Conservation (phyloP, 192 early-diverging fungal species). For the Coemansia sp. region DNA sequence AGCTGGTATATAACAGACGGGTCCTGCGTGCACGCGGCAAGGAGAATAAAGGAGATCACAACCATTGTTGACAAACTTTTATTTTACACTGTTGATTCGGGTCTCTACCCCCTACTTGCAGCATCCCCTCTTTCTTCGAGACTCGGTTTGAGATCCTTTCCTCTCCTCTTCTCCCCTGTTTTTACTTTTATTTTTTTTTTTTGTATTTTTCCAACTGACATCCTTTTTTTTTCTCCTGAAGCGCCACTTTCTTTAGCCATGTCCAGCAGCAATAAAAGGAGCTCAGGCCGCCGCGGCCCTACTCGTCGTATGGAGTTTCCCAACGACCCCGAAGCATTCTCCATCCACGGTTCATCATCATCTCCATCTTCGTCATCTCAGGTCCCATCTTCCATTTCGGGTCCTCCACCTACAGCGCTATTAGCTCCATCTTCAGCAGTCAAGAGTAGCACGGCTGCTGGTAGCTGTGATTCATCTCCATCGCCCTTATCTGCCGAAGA, state of each 20-base stretch:
- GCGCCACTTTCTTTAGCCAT: background rate
- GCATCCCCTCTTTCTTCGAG: background rate
- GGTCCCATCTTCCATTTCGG: background rate
- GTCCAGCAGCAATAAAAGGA: conserved; percentile 39
- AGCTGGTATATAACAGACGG: background rate
- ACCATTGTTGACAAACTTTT: background rate
- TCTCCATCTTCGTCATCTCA: conserved; percentile 13
- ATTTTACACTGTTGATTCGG: background rate
- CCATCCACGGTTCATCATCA: conserved; percentile 40
- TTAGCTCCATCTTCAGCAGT: background rate
- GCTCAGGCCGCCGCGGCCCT: conserved; percentile 20
- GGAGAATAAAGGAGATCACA: background rate
- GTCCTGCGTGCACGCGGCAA: background rate
- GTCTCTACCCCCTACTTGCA: background rate
- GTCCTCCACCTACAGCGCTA: background rate
- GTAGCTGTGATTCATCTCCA: background rate
- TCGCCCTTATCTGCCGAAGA: conserved; percentile 30
- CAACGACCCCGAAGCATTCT: conserved; percentile 47
- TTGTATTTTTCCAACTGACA: conserved; percentile 1
- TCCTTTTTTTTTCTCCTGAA: background rate
- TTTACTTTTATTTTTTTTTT: conserved; percentile 3
- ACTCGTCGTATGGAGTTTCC: conserved; percentile 31
- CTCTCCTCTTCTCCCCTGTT: conserved; percentile 11
- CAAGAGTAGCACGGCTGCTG: background rate
- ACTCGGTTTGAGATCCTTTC: background rate